These are phyloP conservation scores for Collybiopsis luxurians DNA, from an alignment of 768 basidiomycete genomes.

Conservation along the genomic window DNA sequence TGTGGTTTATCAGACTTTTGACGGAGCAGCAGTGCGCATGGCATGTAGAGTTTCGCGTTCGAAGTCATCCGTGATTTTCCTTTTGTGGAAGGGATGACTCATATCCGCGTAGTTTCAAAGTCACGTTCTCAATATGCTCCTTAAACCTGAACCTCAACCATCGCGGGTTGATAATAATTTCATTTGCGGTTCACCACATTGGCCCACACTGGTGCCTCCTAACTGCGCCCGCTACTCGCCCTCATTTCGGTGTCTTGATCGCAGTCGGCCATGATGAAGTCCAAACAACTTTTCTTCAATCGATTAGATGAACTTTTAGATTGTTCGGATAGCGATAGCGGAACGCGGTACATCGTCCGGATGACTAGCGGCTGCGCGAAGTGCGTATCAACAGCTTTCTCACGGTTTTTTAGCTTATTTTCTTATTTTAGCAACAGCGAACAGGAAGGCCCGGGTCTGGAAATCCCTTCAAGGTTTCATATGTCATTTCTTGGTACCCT, in stretches of 20 bases:
- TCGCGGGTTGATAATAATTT: too few relatives aligned
- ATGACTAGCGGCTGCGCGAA: not conserved
- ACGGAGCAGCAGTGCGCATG: too few relatives aligned
- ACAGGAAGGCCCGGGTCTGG: too few relatives aligned
- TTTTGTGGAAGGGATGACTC: too few relatives aligned
- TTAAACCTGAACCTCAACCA: not conserved
- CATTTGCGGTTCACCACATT: too few relatives aligned
- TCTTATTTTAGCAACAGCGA: not conserved
- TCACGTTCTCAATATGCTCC: not conserved
- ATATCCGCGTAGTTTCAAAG: not conserved
- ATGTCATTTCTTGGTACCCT: not conserved
- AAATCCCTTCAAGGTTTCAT: constrained; percentile 2
- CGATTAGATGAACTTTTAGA: constrained; percentile 1
- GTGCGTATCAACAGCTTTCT: not conserved
- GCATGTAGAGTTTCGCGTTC: too few relatives aligned
- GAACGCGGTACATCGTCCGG: not conserved
- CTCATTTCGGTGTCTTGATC: not conserved
- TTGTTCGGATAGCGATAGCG: not conserved
- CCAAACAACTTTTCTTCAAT: not conserved
- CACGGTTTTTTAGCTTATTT: not conserved
- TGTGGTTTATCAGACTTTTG: too few relatives aligned
- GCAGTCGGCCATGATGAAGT: not conserved
- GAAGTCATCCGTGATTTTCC: too few relatives aligned
- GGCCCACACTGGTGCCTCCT: too few relatives aligned
- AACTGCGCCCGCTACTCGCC: not conserved